Percentiles rank a stretch among this genome's conserved stretches.
Evolutionary conservation across 176 grass and related monocot species (phyloP).

Genomic region (barley (Hordeum vulgare)): MorexV3_pseudomolecules_assembly NC_058519.1:315131181-315131680

Average conservation of each 20-base stretch:
- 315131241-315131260: slow-evolving; percentile 28
- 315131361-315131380: slow-evolving; percentile 46
- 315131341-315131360: slow-evolving; percentile 69
- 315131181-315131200: slow-evolving; percentile 48
- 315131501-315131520: slow-evolving; percentile 43
- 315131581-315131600: slow-evolving; percentile 67
- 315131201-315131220: not conserved
- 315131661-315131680: slow-evolving; percentile 53
- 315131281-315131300: slow-evolving; percentile 63
- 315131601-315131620: slow-evolving; percentile 57
- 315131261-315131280: slow-evolving; percentile 65
- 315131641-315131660: slow-evolving; percentile 46
- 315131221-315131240: not conserved
- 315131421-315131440: slow-evolving; percentile 90
- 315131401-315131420: slow-evolving; percentile 39
- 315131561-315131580: slow-evolving; percentile 57
- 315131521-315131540: slow-evolving; percentile 59
- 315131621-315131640: slow-evolving; percentile 61
- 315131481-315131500: slow-evolving; percentile 60
- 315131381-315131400: slow-evolving; percentile 59
- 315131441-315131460: slow-evolving; percentile 67
- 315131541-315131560: slow-evolving; percentile 74
- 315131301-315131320: slow-evolving; percentile 61
- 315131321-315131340: slow-evolving; percentile 49
- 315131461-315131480: slow-evolving; percentile 64